These are phyloP conservation scores for Alternaria sp. DNA, from an alignment of 2,329 filamentous ascomycete genomes.

Conservation along the genomic window DNA sequence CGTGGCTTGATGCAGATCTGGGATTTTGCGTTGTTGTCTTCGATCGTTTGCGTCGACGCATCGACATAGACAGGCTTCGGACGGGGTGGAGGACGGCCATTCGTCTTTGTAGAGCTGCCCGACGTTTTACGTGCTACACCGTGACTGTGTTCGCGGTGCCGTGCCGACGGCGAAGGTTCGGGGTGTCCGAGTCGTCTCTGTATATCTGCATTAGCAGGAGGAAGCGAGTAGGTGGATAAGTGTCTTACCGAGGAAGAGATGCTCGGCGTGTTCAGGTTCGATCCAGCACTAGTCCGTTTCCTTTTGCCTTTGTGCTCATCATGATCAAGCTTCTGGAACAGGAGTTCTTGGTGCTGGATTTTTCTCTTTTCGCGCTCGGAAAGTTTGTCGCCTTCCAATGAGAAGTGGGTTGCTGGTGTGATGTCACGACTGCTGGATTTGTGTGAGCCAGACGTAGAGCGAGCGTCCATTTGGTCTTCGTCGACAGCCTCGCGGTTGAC, in stretches of 20 bases:
- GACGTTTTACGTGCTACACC: slow-evolving; percentile 46
- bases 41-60: slow-evolving; percentile 44
- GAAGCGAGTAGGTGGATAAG: slow-evolving; percentile 16
- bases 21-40: slow-evolving; percentile 15
- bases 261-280: slow-evolving; percentile 59
- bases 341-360: slow-evolving; percentile 66
- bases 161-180: slow-evolving; percentile 46
- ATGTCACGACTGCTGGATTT: slow-evolving; percentile 67
- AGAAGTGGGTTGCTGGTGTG: slow-evolving; percentile 63
- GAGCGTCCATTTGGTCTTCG: slow-evolving; percentile 62
- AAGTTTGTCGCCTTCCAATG: slow-evolving; percentile 58
- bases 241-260: slow-evolving; percentile 51
- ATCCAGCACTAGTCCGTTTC: slow-evolving; percentile 63
- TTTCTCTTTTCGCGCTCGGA: slow-evolving; percentile 69
- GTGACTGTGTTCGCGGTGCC: slow-evolving; percentile 44
- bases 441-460: slow-evolving; percentile 64
- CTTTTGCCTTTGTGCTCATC: slow-evolving; percentile 62
- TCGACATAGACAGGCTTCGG: slow-evolving; percentile 44
- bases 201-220: slow-evolving; percentile 25
- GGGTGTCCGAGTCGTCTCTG: slow-evolving; percentile 48
- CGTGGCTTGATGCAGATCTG: slow-evolving; percentile 21
- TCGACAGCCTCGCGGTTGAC: slow-evolving; percentile 58
- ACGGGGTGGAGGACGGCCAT: slow-evolving; percentile 33
- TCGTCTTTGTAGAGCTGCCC: slow-evolving; percentile 50
- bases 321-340: slow-evolving; percentile 66